Evolutionary conservation across 495 filamentous ascomycete genomes (phyloP).

Genomic region (Neurospora sp.): DNA sequence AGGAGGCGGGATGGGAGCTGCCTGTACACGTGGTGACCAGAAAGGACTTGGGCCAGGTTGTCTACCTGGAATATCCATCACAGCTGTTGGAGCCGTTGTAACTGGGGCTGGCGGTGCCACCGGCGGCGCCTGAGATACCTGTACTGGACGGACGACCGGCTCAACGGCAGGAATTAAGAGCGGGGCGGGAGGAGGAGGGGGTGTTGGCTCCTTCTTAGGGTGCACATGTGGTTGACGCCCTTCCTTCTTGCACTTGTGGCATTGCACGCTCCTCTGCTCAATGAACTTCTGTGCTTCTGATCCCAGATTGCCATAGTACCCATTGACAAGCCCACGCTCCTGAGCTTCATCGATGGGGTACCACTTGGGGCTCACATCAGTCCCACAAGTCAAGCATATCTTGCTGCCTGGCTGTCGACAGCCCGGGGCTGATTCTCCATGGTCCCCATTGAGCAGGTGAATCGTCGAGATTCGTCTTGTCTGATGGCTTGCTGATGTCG

Average conservation of each 20-base stretch:
- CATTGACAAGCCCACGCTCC: constrained; percentile 32
- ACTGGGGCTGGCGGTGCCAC: constrained; percentile 27
- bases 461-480: constrained; percentile 33
- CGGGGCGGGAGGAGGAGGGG: constrained; percentile 19
- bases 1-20: constrained; percentile 4
- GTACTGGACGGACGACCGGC: constrained; percentile 9
- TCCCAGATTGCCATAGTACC: constrained; percentile 26
- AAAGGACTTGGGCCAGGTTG: constrained; percentile 9
- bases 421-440: constrained; percentile 3
- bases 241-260: constrained; percentile 45
- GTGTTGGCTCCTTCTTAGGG: constrained; percentile 21
- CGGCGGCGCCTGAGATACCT: constrained; percentile 35
- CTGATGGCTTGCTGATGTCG: constrained; percentile 20
- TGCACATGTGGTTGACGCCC: constrained; percentile 27
- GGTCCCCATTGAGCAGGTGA: constrained; percentile 16
- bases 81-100: not conserved
- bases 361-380: constrained; percentile 54
- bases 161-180: not conserved
- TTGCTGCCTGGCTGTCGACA: constrained; percentile 27
- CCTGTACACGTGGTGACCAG: constrained; percentile 12
- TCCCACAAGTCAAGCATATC: constrained; percentile 46
- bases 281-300: constrained; percentile 36
- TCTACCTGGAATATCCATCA: constrained; percentile 1
- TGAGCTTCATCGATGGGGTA: constrained; percentile 36
- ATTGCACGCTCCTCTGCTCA: constrained; percentile 42